Conservation (phyloP, 73 alveolate genomes). For the Paramecium tetraurelia region DNA sequence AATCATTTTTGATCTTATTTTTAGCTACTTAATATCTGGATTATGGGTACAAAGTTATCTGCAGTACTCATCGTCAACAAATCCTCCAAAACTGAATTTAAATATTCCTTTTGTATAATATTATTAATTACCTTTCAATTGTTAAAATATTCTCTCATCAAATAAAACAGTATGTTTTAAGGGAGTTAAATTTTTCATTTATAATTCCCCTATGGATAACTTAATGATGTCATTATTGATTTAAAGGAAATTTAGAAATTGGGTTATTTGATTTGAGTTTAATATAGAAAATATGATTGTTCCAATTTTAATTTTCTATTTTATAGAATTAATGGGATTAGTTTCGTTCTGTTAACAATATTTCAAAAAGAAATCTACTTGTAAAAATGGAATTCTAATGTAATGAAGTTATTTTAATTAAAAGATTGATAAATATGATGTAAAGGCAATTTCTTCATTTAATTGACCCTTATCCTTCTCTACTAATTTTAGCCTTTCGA, state of each 20-base stretch:
- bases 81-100: background rate
- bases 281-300: background rate
- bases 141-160: background rate
- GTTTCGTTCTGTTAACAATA: background rate
- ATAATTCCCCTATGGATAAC: background rate
- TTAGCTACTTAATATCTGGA: background rate
- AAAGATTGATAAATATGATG: background rate
- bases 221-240: background rate
- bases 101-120: background rate
- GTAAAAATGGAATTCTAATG: background rate
- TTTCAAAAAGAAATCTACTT: background rate
- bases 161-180: background rate
- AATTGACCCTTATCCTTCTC: background rate
- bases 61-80: background rate
- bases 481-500: background rate
- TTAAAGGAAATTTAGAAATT: background rate
- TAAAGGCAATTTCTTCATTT: background rate
- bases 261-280: background rate
- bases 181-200: background rate
- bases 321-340: background rate
- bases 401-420: background rate
- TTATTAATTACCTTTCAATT: background rate
- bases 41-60: background rate
- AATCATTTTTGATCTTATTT: slow-evolving; percentile 10
- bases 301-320: background rate